Evolutionary conservation across 1,284 basidiomycete genomes (phyloP), one percentile per base, ranked within the genome.

Genomic region (Rhodotorula sp.): DNA sequence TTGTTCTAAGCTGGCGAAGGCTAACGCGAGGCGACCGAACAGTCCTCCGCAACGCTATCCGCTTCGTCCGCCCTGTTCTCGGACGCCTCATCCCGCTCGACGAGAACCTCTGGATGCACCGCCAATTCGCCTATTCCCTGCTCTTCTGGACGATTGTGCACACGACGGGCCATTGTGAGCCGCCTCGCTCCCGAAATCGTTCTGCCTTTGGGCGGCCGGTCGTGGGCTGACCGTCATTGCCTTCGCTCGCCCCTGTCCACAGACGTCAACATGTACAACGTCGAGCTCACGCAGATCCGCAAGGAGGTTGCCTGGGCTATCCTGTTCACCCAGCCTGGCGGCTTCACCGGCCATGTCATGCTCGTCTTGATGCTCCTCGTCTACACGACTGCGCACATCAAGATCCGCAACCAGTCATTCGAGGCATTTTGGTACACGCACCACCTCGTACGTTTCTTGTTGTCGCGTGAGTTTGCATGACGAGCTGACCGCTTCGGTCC

Each of bases 391-490:
- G 90, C 91, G 7, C 90, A 92, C 80, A 83, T 86, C 77, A 91
- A 89, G 81, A 87, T 94, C 73, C 88, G 91, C 75, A 80, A 86
- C 71, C 90, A 92, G 81, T 90, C 88, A 82, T 94, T 93, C 80
- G 92, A 94, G 80, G 90, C 86, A 1, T 94, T 94, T 83, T 94
- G 91, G 92, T 93, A 92, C 81, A 92, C 91, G 30, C 91, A 93
- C 75, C 91, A 93, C 77, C 86, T 92, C 56, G 91, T 73, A 30
- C 47, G 91, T 15, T 91, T 92, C 84, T 29, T 34, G 8, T 15
- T 51, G 0, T 32, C 54, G 20, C 34, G 4, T 8, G 1, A 11
- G 27, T 24, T 22, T 29, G 22, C 15, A 47, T 24, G 39, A 24
- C 13, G 22, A 27, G 10, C 34, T 22, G 19, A 20, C 10, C 48